Base-by-base conservation (phyloP, 1,139 yeast species). In the Saccharomycopsis phalli region DNA sequence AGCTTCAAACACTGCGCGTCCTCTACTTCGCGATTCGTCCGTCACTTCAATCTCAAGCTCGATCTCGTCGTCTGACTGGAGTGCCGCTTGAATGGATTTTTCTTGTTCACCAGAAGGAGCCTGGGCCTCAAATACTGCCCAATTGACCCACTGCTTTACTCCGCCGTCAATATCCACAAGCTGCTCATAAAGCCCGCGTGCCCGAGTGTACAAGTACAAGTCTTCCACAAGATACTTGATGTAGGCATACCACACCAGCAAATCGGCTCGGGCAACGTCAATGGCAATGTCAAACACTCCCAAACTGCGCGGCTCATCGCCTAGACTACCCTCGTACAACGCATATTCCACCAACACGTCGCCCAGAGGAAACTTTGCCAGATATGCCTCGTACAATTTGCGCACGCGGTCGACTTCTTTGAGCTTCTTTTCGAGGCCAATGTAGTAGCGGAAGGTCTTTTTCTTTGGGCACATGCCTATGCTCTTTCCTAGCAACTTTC, bases 341-440 rank as follows among this genome's bases (percentile, higher is more conserved):
- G 87, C 76, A 58, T 76, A 86, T 10, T 69, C 68, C 4, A 71
- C 47, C 80, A 86, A 76, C 1, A 66, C 61, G 2, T 61, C 51
- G 0, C 65, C 55, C 2, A 57, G 47, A 1, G 86, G 68, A 47
- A 69, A 68, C 10, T 62, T 55, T 49, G 80, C 83, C 20, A 88
- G 50, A 63, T 74, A 74, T 51, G 74, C 78, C 49, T 81, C 83
- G 53, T 76, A 87, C 5, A 91, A 54, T 51, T 62, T 73, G 30
- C 97, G 65, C 8, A 82, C 87, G 31, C 96, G 62, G 47, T 81
- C 94, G 68, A 81, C 80, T 51, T 82, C 87, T 23, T 81, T 81
- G 36, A 83, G 53, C 38, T 61, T 61, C 27, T 61, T 54, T 46
- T 69, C 74, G 34, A 68, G 40, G 3, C 51, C 65, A 42, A 88